Percentiles rank a stretch among this genome's conserved stretches.
Conservation (phyloP, 2,329 filamentous ascomycete genomes). For the Ophiosphaerella korrae region DNA sequence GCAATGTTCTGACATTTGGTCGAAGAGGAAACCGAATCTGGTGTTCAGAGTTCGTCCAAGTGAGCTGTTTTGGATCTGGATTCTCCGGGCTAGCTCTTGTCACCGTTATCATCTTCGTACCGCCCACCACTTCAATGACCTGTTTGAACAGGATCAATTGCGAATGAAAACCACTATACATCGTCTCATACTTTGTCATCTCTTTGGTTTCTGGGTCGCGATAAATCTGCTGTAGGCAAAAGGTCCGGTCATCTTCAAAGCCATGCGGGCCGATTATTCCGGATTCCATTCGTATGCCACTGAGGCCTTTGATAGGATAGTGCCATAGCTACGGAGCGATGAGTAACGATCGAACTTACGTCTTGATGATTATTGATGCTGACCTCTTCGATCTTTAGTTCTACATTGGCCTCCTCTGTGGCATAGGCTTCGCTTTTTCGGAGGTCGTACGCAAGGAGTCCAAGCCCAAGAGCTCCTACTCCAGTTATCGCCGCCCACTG, state of each 20-base stretch:
- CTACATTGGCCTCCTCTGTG: constrained; percentile 8
- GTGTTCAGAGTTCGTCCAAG: constrained; percentile 9
- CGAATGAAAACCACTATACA: constrained; percentile 20
- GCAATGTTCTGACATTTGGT: constrained; percentile 56
- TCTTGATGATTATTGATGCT: no score
- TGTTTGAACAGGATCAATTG: constrained; percentile 19
- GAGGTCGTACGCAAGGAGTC: constrained; percentile 5
- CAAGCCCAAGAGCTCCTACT: constrained; percentile 4
- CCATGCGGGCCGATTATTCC: constrained; percentile 12
- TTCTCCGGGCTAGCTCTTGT: constrained; percentile 11
- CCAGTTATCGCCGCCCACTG: constrained; percentile 9
- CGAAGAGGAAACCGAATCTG: constrained; percentile 56
- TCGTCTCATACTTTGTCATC: constrained; percentile 11
- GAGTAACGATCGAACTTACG: no score
- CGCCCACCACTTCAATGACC: constrained; percentile 4
- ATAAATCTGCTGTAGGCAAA: constrained; percentile 18
- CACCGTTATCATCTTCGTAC: constrained; percentile 5
- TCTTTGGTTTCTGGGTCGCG: constrained; percentile 13
- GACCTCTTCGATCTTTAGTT: constrained; percentile 14
- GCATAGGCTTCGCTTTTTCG: constrained; percentile 1
- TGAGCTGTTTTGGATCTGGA: constrained; percentile 4
- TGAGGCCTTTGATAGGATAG: constrained; percentile 16
- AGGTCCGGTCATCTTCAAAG: constrained; percentile 18
- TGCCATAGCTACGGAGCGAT: constrained; percentile 8
- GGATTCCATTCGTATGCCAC: constrained; percentile 7